Evolutionary conservation across 2,329 filamentous ascomycete species (phyloP).

Genomic region (Colletotrichum salicis): DNA sequence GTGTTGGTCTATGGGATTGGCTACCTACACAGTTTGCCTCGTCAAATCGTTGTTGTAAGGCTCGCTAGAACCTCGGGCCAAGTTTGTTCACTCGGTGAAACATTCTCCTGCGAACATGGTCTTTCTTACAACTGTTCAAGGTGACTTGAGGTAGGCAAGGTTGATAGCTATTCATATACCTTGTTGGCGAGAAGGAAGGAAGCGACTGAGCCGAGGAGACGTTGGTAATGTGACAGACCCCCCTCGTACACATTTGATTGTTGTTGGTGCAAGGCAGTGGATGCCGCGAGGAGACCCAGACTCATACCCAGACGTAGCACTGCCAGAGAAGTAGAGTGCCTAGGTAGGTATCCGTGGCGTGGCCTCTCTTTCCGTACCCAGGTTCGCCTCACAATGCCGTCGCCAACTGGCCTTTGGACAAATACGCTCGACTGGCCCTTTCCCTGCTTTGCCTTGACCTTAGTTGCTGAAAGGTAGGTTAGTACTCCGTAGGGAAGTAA

Average conservation of each 20-base stretch:
- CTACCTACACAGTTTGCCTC: neutral
- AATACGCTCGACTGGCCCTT: neutral
- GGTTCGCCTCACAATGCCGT: neutral
- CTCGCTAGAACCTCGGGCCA: neutral
- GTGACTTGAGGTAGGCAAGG: neutral
- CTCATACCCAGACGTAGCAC: neutral
- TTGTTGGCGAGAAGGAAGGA: neutral
- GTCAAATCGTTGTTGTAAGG: neutral
- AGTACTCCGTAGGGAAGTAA: neutral
- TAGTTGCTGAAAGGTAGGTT: neutral
- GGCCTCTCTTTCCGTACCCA: neutral
- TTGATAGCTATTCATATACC: neutral
- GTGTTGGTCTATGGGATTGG: neutral
- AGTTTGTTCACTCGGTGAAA: neutral
- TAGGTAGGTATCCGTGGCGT: neutral
- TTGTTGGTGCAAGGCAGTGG: conserved; percentile 14
- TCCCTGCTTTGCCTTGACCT: neutral
- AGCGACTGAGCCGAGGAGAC: neutral
- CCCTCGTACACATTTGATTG: neutral
- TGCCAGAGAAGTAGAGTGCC: neutral
- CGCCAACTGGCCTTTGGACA: neutral
- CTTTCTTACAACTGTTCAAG: neutral
- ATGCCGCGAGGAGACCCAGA: conserved; percentile 3
- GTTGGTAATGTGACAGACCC: neutral
- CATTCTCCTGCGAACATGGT: neutral